Conservation (phyloP, 2,329 filamentous ascomycete species). For the Beauveria varroae region DNA sequence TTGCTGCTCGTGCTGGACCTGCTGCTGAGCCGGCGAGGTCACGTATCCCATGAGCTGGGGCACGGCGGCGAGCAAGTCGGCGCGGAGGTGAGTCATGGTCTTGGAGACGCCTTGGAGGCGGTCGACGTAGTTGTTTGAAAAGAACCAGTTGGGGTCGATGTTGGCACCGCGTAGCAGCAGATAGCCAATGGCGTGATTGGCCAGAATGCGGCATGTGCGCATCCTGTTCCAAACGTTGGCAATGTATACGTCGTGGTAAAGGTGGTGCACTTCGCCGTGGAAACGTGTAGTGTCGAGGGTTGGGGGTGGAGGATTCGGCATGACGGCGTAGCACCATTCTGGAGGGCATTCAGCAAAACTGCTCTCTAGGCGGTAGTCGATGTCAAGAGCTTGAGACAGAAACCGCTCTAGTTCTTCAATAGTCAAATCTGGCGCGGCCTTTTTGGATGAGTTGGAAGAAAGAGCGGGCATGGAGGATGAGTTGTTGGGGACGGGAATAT, state of each 20-base stretch:
- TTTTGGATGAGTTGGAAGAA: not conserved
- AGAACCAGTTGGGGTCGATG: constrained; percentile 12
- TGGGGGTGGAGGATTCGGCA: not conserved
- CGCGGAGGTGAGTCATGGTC: constrained; percentile 6
- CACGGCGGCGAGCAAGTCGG: constrained; percentile 7
- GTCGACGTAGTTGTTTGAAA: constrained; percentile 11
- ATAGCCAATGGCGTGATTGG: constrained; percentile 10
- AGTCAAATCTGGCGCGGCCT: not conserved
- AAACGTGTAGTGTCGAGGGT: not conserved
- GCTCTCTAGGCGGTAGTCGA: constrained; percentile 12
- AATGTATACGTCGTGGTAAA: constrained; percentile 11
- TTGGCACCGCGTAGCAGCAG: constrained; percentile 10
- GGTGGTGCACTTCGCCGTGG: constrained; percentile 5
- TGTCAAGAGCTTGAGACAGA: constrained; percentile 10
- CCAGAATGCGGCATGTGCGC: constrained; percentile 10
- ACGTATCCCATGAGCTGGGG: constrained; percentile 12
- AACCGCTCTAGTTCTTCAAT: constrained; percentile 11
- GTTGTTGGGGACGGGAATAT: not conserved
- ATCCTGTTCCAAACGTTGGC: constrained; percentile 12
- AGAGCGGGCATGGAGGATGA: not conserved
- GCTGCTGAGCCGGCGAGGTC: constrained; percentile 10
- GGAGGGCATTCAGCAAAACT: constrained; percentile 7
- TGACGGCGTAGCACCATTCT: constrained; percentile 10
- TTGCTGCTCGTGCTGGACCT: constrained; percentile 11
- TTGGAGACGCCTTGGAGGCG: constrained; percentile 10